A percentile compares a stretch with the other conserved stretches of the same genome.
Conservation (phyloP, 1,139 yeast species). For the Saccharomyces pastorianus region DNA sequence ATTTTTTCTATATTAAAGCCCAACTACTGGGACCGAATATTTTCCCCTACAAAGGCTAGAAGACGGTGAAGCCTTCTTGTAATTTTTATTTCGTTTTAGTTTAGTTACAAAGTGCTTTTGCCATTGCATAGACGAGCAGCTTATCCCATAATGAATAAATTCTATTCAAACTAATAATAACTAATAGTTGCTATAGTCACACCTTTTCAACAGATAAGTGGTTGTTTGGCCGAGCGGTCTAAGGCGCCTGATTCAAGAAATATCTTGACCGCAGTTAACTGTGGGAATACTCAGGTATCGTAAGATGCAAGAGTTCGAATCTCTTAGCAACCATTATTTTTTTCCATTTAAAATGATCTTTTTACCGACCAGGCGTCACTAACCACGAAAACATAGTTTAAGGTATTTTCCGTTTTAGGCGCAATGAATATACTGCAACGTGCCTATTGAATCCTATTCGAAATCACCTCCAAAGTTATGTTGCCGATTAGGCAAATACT, state of each 20-base stretch:
- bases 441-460: not conserved
- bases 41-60: too few relatives aligned
- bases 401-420: not conserved
- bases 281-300: conserved; percentile 9
- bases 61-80: too few relatives aligned
- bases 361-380: not conserved
- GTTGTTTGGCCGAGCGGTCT: conserved; percentile 11
- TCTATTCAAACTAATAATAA: too few relatives aligned
- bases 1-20: too few relatives aligned
- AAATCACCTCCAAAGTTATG: too few relatives aligned
- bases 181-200: too few relatives aligned
- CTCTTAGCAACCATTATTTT: conserved; percentile 6
- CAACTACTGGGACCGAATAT: too few relatives aligned
- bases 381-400: not conserved
- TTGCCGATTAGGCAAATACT: too few relatives aligned
- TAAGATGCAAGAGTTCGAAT: conserved; percentile 10
- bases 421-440: not conserved
- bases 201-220: not conserved
- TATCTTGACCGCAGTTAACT: conserved; percentile 9
- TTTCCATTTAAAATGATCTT: not conserved
- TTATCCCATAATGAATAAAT: too few relatives aligned
- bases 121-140: too few relatives aligned
- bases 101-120: too few relatives aligned
- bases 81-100: too few relatives aligned
- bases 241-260: conserved; percentile 11